These are phyloP conservation scores for Furculomyces boomerangus DNA, from an alignment of 371 early-diverging fungal genomes.

Conservation along the genomic window DNA sequence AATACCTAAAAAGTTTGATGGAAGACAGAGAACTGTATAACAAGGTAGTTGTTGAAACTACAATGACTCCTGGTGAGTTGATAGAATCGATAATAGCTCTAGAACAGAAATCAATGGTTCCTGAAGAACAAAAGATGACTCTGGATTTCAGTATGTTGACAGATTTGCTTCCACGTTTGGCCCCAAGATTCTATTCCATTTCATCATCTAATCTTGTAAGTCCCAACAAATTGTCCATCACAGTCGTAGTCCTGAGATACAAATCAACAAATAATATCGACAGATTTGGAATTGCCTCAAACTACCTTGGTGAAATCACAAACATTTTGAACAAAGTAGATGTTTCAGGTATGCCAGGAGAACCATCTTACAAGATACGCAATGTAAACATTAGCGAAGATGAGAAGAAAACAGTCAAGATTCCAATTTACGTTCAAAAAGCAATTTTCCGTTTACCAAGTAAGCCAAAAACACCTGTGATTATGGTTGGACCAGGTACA, in stretches of 20 bases:
- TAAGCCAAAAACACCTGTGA: constrained; percentile 57
- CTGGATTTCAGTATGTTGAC: constrained; percentile 55
- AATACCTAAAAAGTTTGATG: constrained; percentile 32
- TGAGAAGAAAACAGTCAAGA: constrained; percentile 18
- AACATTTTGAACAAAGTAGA: constrained; percentile 3
- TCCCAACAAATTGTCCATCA: constrained; percentile 56
- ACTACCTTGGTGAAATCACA: no score
- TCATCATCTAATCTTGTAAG: constrained; percentile 56
- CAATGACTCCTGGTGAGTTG: constrained; percentile 46
- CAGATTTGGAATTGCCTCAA: constrained; percentile 54
- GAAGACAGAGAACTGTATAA: constrained; percentile 56
- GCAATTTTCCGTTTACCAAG: constrained; percentile 76
- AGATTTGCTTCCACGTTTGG: constrained; percentile 61
- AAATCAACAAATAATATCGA: constrained; percentile 1
- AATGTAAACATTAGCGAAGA: not conserved
- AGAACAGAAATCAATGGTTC: constrained; percentile 11
- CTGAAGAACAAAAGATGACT: constrained; percentile 18
- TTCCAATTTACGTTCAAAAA: constrained; percentile 75
- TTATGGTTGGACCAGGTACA: constrained; percentile 96
- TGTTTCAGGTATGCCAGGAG: not conserved
- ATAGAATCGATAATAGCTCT: constrained; percentile 23
- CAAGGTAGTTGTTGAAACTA: constrained; percentile 32
- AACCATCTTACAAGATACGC: not conserved
- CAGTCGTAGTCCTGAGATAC: constrained; percentile 76
- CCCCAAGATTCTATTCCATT: constrained; percentile 89